These are phyloP conservation scores for Phytomonas francai DNA, from an alignment of 208 protist genomes.

Conservation along the genomic window DNA sequence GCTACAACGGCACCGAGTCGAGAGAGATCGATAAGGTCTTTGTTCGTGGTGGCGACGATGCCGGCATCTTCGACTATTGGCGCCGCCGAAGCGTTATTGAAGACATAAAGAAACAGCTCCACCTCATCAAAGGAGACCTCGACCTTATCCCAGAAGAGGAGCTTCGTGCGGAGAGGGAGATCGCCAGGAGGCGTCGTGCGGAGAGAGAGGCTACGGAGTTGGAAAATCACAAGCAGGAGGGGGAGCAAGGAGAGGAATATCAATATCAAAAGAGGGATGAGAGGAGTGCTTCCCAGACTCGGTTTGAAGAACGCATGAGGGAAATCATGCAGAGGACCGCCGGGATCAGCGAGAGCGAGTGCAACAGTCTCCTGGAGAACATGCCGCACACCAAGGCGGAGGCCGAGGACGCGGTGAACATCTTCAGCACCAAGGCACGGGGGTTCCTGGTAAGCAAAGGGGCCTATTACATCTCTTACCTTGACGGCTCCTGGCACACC, in stretches of 20 bases:
- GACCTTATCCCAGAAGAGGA: constrained; percentile 66
- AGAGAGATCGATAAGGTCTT: constrained; percentile 33
- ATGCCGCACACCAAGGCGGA: constrained; percentile 29
- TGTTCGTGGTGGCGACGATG: constrained; percentile 21
- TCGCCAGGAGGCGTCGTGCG: constrained; percentile 19
- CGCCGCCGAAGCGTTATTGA: constrained; percentile 48
- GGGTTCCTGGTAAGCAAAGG: constrained; percentile 19
- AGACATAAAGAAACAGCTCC: constrained; percentile 55
- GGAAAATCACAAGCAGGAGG: constrained; percentile 13
- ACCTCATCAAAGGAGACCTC: constrained; percentile 71
- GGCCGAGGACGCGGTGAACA: constrained; percentile 19
- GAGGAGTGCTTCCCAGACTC: not conserved
- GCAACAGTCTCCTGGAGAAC: constrained; percentile 16
- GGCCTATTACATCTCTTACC: constrained; percentile 50
- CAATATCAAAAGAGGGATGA: constrained; percentile 18
- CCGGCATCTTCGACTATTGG: constrained; percentile 31
- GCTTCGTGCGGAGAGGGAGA: constrained; percentile 32
- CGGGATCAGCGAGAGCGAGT: constrained; percentile 19
- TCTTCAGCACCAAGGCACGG: constrained; percentile 29
- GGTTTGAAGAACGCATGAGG: not conserved
- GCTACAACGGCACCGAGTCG: constrained; percentile 69
- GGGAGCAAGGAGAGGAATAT: constrained; percentile 17
- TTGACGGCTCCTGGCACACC: constrained; percentile 54
- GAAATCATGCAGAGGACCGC: constrained; percentile 11
- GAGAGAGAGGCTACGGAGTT: constrained; percentile 13